Base-by-base conservation (phyloP, 2,329 filamentous ascomycete species). In the Blumeria hordei region DNA sequence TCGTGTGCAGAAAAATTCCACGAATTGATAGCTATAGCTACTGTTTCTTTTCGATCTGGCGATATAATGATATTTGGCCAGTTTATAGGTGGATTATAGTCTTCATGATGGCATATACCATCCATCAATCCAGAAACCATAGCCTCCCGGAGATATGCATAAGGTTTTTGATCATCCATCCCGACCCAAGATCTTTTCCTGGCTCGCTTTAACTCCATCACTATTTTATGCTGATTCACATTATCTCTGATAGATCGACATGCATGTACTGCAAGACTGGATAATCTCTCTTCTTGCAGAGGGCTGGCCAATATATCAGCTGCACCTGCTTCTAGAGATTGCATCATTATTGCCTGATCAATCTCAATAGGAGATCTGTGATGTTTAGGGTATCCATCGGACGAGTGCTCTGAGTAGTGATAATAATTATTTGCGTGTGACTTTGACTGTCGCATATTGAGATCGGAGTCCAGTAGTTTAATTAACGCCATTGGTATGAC, bases 111-210 rank as follows among this genome's bases (percentile, higher is more conserved):
- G 67, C 88, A 94, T 55, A 94, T 94, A 39, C 85, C 80, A 63
- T 81, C 83, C 85, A 94, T 92, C 56, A 95, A 74, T 56, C 81
- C 81, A 1, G 87, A 92, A 5, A 95, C 88, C 87, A 95, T 94
- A 53, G 85, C 85, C 69, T 95, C 88, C 57, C 88, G 76, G 55
- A 95, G 70, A 68, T 94, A 94, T 14, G 86, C 81, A 69, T 88
- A 94, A 1, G 88, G 87, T 65, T 88, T 83, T 61, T 86, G 78
- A 60, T 90, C 85, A 63, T 85, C 78, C 10, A 93, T 76, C 32
- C 88, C 88, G 44, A 94, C 87, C 88, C 88, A 94, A 0, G 88
- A 94, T 54, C 87, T 78, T 67, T 93, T 93, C 55, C 88, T 77
- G 47, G 81, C 80, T 60, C 82, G 80, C 63, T 82, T 83, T 57